Percentiles rank a stretch among this genome's conserved stretches.
phyloP scores from a whole-genome alignment of 257 asterid genomes.

The Solanum acaule region DNA sequence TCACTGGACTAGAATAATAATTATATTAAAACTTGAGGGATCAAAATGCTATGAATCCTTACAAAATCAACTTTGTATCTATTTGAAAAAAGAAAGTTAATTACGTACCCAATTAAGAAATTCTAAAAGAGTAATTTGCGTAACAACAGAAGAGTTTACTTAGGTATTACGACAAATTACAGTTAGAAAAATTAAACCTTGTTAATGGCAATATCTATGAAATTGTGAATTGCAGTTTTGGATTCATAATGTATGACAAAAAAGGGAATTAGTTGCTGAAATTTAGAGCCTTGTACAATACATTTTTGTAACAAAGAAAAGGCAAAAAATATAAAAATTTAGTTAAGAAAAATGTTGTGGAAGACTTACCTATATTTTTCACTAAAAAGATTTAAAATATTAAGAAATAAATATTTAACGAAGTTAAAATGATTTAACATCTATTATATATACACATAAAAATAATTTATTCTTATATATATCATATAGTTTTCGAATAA shows the following conservation, averaged over 20 bases:
- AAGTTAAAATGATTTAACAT: background rate
- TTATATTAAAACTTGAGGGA: background rate
- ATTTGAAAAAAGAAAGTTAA: background rate
- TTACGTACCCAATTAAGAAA: background rate
- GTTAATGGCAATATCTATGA: background rate
- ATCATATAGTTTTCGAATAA: background rate
- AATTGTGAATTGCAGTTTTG: background rate
- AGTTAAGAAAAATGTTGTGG: background rate
- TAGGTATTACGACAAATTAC: background rate
- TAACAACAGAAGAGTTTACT: background rate
- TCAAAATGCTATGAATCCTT: background rate
- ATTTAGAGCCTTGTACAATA: background rate
- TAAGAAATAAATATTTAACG: too few species aligned
- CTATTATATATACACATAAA: background rate
- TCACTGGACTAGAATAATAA: background rate
- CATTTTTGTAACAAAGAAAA: background rate
- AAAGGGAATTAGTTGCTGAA: background rate
- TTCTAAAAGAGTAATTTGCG: background rate
- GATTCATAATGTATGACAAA: background rate
- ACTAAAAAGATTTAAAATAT: too few species aligned
- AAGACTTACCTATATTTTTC: background rate
- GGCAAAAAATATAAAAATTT: too few species aligned
- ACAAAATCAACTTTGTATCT: too few species aligned
- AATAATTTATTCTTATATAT: background rate
- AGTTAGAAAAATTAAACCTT: background rate